These are phyloP conservation scores for Onygenales sp. DNA, from an alignment of 2,329 filamentous ascomycete genomes.

Conservation along the genomic window DNA sequence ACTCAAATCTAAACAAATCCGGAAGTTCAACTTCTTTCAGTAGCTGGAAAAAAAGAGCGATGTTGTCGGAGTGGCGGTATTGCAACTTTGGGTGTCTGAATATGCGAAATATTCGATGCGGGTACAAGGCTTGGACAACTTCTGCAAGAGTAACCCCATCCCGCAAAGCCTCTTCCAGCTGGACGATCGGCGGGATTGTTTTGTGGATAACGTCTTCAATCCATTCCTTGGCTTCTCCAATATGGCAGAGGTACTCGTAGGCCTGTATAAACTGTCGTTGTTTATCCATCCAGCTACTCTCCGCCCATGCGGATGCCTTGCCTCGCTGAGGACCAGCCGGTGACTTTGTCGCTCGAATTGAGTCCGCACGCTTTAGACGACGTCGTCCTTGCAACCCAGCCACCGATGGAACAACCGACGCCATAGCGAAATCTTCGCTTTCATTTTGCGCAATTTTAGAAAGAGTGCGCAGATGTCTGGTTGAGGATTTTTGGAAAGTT, in stretches of 20 bases:
- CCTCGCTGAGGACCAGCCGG: slow-evolving; percentile 37
- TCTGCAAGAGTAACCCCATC: slow-evolving; percentile 93
- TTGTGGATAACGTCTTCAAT: slow-evolving; percentile 86
- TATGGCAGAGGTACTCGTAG: slow-evolving; percentile 97
- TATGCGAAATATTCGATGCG: slow-evolving; percentile 66
- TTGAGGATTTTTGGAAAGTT: slow-evolving; percentile 77
- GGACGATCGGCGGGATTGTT: slow-evolving; percentile 80
- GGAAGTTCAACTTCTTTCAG: slow-evolving; percentile 85
- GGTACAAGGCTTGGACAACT: slow-evolving; percentile 80
- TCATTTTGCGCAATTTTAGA: slow-evolving; percentile 71
- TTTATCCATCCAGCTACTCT: slow-evolving; percentile 97
- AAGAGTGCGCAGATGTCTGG: slow-evolving; percentile 76
- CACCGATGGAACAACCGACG: slow-evolving; percentile 71
- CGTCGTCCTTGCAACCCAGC: slow-evolving; percentile 76
- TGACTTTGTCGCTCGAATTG: slow-evolving; percentile 41
- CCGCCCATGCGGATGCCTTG: slow-evolving; percentile 62
- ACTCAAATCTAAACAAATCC: slow-evolving; percentile 91
- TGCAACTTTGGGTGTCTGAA: slow-evolving; percentile 80
- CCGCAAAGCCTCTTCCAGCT: slow-evolving; percentile 83
- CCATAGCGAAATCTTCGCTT: slow-evolving; percentile 72
- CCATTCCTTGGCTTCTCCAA: slow-evolving; percentile 98
- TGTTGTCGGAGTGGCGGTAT: slow-evolving; percentile 95
- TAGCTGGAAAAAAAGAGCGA: slow-evolving; percentile 90
- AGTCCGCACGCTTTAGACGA: slow-evolving; percentile 63
- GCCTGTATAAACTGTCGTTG: slow-evolving; percentile 93